Percentiles rank a stretch among this genome's conserved stretches.
These are phyloP conservation scores for Teunomyces kruisii DNA, from an alignment of 805 yeast species.

Conservation along the genomic window DNA sequence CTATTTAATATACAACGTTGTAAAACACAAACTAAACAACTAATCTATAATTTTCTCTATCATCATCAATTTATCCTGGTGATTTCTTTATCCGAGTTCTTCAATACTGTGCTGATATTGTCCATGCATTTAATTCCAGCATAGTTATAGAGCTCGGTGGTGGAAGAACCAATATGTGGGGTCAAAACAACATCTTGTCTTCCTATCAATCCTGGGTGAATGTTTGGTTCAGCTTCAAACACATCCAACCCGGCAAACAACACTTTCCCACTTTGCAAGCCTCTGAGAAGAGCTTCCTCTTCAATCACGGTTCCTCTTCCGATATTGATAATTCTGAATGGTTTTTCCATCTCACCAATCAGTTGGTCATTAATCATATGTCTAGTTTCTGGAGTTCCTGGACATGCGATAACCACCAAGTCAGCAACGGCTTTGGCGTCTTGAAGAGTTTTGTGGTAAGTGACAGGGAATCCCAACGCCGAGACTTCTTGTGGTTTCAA, in stretches of 20 bases:
- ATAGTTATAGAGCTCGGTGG: constrained; percentile 13
- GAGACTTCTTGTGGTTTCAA: constrained; percentile 13
- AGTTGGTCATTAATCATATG: constrained; percentile 17
- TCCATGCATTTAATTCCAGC: constrained; percentile 10
- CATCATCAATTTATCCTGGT: neutral
- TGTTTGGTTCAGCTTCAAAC: constrained; percentile 23
- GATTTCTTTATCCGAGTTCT: neutral
- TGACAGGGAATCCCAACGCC: constrained; percentile 16
- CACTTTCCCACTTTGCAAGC: constrained; percentile 22
- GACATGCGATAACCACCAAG: constrained; percentile 26
- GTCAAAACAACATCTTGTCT: constrained; percentile 26
- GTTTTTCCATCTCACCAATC: constrained; percentile 16
- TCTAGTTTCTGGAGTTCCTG: constrained; percentile 21
- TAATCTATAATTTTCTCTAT: neutral
- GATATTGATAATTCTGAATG: constrained; percentile 22
- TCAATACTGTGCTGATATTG: constrained; percentile 8
- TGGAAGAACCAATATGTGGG: constrained; percentile 26
- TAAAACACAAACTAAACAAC: neutral
- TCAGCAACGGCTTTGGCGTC: constrained; percentile 22
- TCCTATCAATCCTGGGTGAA: constrained; percentile 18
- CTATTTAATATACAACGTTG: neutral
- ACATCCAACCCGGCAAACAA: constrained; percentile 28
- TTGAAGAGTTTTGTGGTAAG: constrained; percentile 16
- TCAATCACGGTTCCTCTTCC: constrained; percentile 26
- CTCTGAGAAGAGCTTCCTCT: constrained; percentile 24